Conservation (phyloP, 331 rosid genomes). For the Dryas integrifolia region DNA sequence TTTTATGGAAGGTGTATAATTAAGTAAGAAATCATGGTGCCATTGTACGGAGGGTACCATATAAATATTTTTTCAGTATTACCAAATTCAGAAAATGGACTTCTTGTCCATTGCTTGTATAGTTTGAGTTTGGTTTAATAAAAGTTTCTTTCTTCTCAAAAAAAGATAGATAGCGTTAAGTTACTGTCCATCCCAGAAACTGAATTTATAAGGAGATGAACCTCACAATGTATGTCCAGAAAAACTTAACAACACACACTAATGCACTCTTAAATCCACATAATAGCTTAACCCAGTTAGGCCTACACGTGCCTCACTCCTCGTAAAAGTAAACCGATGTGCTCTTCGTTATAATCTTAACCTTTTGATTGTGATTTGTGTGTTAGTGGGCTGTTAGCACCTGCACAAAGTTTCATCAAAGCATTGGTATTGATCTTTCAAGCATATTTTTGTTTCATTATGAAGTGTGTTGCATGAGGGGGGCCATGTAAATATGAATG, state of each 20-base stretch:
- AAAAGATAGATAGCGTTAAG: too few relatives aligned
- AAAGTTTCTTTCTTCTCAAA: too few relatives aligned
- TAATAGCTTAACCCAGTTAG: background rate
- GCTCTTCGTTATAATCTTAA: background rate
- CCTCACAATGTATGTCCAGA: background rate
- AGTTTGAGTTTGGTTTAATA: too few relatives aligned
- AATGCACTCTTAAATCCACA: background rate
- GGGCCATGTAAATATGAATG: background rate
- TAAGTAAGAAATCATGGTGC: too few relatives aligned
- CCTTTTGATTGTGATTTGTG: background rate
- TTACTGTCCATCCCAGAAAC: too few relatives aligned
- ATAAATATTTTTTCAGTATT: too few relatives aligned
- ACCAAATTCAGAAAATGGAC: too few relatives aligned
- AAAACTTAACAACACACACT: background rate
- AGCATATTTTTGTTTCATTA: background rate
- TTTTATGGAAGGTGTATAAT: too few relatives aligned
- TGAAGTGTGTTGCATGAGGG: background rate
- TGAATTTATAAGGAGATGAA: background rate
- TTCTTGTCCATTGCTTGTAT: too few relatives aligned
- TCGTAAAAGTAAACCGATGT: background rate
- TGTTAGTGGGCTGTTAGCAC: background rate
- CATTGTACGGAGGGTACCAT: too few relatives aligned
- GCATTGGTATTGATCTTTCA: background rate
- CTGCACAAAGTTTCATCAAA: background rate
- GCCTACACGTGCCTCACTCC: background rate